These are phyloP conservation scores for Kurtzmaniella cleridarum DNA, from an alignment of 805 yeast species.

Conservation along the genomic window DNA sequence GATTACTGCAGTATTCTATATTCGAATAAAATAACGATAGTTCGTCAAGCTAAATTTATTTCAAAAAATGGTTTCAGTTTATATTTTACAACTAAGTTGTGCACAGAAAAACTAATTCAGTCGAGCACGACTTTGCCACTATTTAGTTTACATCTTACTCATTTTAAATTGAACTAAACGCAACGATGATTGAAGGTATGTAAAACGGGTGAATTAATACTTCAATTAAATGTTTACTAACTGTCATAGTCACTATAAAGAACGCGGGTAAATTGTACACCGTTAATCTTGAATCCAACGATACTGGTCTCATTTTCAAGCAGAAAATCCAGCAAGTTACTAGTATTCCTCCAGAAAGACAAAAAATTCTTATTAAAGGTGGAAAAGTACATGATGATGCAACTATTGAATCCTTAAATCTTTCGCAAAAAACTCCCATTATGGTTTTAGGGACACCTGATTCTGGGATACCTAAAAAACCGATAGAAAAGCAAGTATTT, in stretches of 20 bases:
- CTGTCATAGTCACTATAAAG: conserved; percentile 22
- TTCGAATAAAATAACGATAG: no score
- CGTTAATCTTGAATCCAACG: conserved; percentile 41
- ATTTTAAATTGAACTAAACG: not conserved
- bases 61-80: no score
- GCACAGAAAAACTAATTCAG: no score
- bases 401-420: conserved; percentile 42
- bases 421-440: conserved; percentile 57
- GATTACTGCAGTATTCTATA: no score
- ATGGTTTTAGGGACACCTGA: conserved; percentile 95
- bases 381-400: conserved; percentile 78
- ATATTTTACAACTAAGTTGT: no score
- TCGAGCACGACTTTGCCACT: conserved; percentile 4
- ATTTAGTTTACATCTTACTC: not conserved
- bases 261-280: conserved; percentile 40
- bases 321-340: conserved; percentile 66
- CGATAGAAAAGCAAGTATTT: conserved; percentile 51
- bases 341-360: conserved; percentile 81
- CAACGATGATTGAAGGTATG: not conserved
- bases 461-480: conserved; percentile 47
- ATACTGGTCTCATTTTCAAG: conserved; percentile 61
- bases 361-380: conserved; percentile 83
- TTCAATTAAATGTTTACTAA: no score
- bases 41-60: no score
- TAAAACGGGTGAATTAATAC: no score